These are phyloP conservation scores for Plantago lanceolata DNA, from an alignment of 305 asterid species.

Conservation along the genomic window DNA sequence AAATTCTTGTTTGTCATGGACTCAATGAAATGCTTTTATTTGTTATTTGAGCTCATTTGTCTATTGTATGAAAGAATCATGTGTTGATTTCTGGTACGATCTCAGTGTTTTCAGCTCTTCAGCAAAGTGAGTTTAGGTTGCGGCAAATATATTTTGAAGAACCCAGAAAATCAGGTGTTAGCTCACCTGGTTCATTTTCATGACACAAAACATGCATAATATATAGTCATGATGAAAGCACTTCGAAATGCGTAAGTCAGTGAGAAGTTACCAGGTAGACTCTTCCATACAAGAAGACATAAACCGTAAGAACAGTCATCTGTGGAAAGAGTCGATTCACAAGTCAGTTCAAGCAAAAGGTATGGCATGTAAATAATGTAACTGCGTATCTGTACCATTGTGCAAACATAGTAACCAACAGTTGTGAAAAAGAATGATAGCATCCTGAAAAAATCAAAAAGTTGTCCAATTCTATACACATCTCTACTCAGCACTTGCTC, in stretches of 20 bases:
- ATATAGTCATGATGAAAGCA: no score
- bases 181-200: no score
- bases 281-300: slow-evolving; percentile 89
- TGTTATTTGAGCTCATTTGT: no score
- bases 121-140: no score
- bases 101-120: no score
- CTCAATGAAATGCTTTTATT: no score
- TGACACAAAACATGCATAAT: no score
- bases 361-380: slow-evolving; percentile 12
- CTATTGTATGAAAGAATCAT: no score
- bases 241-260: slow-evolving; percentile 11
- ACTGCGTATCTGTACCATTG: slow-evolving; percentile 62
- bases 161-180: no score
- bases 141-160: no score
- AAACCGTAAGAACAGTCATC: slow-evolving; percentile 98
- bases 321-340: slow-evolving; percentile 39
- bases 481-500: slow-evolving; percentile 99
- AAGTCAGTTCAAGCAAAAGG: slow-evolving; percentile 26
- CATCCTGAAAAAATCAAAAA: slow-evolving; percentile 94
- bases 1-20: no score
- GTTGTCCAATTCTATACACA: slow-evolving; percentile 93
- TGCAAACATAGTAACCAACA: slow-evolving; percentile 93
- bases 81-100: no score
- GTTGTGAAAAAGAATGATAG: slow-evolving; percentile 90
- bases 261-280: slow-evolving; percentile 74